Evolutionary conservation across 2,329 filamentous ascomycete genomes (phyloP).

Genomic region (Stylonectria norvegica): DNA sequence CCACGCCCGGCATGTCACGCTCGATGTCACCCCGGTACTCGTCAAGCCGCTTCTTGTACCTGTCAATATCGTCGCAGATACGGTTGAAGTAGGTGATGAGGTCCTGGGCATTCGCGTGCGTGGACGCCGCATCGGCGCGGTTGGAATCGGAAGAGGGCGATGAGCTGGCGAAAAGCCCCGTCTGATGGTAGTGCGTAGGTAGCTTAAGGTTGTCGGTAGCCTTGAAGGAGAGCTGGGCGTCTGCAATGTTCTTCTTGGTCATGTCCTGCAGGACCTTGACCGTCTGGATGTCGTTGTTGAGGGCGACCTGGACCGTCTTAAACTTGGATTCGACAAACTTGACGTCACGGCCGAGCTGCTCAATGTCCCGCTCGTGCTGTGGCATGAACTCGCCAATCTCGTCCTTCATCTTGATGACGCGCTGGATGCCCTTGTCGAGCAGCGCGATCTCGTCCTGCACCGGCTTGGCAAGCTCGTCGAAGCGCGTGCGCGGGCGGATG

Average conservation of each 20-base stretch:
- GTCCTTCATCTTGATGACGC: constrained; percentile 73
- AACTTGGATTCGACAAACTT: constrained; percentile 50
- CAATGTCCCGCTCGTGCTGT: constrained; percentile 48
- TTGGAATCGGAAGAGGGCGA: constrained; percentile 27
- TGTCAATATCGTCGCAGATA: constrained; percentile 41
- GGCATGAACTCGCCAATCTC: constrained; percentile 69
- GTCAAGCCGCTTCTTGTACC: constrained; percentile 42
- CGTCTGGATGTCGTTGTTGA: constrained; percentile 57
- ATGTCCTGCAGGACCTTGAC: constrained; percentile 61
- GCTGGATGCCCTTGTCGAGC: constrained; percentile 76
- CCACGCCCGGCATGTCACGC: constrained; percentile 46
- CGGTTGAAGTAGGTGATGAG: constrained; percentile 46
- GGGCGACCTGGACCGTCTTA: constrained; percentile 42
- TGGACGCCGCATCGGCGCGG: constrained; percentile 32
- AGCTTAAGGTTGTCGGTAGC: constrained; percentile 72
- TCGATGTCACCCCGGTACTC: constrained; percentile 46
- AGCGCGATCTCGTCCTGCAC: constrained; percentile 74
- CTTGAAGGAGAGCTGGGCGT: constrained; percentile 69
- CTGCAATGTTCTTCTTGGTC: constrained; percentile 61
- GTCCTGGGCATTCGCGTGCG: constrained; percentile 39
- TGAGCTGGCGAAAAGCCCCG: constrained; percentile 40
- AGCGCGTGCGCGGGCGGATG: constrained; percentile 82
- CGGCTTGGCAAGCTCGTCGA: constrained; percentile 81
- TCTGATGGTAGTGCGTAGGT: constrained; percentile 55
- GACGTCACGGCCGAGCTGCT: constrained; percentile 45